These are phyloP conservation scores for Cordyceps farinosa DNA, from an alignment of 2,329 filamentous ascomycete genomes.

Conservation along the genomic window DNA sequence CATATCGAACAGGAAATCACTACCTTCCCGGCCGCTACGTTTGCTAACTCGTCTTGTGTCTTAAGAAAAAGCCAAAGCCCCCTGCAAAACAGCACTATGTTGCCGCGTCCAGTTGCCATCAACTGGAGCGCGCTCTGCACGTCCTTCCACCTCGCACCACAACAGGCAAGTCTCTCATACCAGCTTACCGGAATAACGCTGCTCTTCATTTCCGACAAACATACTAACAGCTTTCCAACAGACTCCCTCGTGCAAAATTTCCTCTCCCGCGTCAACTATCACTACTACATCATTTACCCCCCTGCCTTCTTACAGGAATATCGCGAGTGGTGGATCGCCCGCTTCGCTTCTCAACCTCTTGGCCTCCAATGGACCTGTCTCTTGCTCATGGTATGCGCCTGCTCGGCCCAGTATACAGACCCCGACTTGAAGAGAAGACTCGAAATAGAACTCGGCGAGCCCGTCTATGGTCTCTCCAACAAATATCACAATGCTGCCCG, in stretches of 20 bases:
- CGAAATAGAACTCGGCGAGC: conserved; percentile 29
- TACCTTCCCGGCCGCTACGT: neutral
- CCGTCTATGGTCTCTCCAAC: conserved; percentile 29
- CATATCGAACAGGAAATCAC: neutral
- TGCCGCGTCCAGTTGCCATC: conserved; percentile 25
- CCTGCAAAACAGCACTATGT: conserved; percentile 22
- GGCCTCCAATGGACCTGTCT: conserved; percentile 37
- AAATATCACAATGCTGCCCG: conserved; percentile 33
- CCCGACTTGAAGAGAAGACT: conserved; percentile 30
- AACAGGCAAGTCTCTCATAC: conserved; percentile 28
- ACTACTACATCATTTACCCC: conserved; percentile 39
- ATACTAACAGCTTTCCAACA: conserved; percentile 17
- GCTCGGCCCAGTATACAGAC: conserved; percentile 33
- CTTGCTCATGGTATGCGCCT: conserved; percentile 37
- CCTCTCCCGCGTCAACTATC: conserved; percentile 35
- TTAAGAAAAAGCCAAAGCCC: conserved; percentile 23
- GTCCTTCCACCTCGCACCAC: conserved; percentile 33
- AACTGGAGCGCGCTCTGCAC: conserved; percentile 31
- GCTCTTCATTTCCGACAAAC: neutral
- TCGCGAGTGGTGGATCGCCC: conserved; percentile 33
- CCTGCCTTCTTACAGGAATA: conserved; percentile 35
- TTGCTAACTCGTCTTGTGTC: neutral
- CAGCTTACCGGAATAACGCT: neutral
- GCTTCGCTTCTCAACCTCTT: conserved; percentile 30
- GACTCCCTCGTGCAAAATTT: conserved; percentile 38